Evolutionary conservation across 345 rosid species (phyloP).

Genomic region (Lepidium aucheri): DNA sequence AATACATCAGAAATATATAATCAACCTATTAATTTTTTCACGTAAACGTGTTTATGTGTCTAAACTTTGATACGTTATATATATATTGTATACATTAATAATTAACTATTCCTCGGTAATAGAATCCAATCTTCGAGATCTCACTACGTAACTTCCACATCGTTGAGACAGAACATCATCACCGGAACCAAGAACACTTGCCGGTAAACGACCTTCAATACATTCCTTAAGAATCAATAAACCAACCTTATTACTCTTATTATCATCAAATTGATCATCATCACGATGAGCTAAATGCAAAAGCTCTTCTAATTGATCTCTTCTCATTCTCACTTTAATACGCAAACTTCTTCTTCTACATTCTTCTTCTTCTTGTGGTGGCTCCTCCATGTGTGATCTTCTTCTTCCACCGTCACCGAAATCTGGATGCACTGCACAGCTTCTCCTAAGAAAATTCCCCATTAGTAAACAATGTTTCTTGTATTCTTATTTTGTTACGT

Average conservation of each 20-base stretch:
- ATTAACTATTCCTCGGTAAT: slow-evolving; percentile 10
- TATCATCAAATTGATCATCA: slow-evolving; percentile 1
- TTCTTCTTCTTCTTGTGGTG: neutral
- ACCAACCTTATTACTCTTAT: slow-evolving; percentile 9
- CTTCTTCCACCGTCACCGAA: neutral
- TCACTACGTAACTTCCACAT: slow-evolving; percentile 8
- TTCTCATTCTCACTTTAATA: slow-evolving; percentile 27
- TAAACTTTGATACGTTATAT: no score
- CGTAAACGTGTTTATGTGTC: no score
- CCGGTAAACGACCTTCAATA: slow-evolving; percentile 19
- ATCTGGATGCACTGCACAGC: slow-evolving; percentile 19
- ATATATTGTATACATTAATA: neutral
- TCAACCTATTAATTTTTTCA: no score
- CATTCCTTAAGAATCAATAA: slow-evolving; percentile 25
- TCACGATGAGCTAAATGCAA: neutral
- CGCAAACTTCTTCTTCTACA: neutral
- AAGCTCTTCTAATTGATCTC: slow-evolving; percentile 20
- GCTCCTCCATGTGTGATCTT: neutral
- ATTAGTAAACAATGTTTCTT: neutral
- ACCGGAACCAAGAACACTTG: neutral
- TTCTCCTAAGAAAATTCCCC: slow-evolving; percentile 26
- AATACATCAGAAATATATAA: no score
- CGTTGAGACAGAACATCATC: slow-evolving; percentile 9
- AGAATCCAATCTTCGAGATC: slow-evolving; percentile 3
- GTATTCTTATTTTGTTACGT: slow-evolving; percentile 1